These are phyloP conservation scores for Hygrocybe punicea DNA, from an alignment of 768 basidiomycete species.

Conservation along the genomic window DNA sequence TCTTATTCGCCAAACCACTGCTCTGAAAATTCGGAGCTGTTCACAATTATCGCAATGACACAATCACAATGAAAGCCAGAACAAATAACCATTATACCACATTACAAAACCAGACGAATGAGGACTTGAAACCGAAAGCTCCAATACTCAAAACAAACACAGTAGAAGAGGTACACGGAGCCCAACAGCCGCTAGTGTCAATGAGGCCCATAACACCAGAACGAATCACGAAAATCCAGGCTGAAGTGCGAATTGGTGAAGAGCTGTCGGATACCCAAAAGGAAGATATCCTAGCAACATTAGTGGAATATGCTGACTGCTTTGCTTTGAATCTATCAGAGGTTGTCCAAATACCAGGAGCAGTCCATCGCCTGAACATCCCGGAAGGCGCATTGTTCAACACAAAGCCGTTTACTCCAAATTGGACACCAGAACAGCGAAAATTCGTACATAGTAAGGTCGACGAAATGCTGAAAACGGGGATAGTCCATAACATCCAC, in stretches of 20 bases:
- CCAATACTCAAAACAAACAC: not conserved
- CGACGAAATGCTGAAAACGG: conserved; percentile 34
- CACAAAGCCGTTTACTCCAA: conserved; percentile 31
- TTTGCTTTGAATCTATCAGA: conserved; percentile 42
- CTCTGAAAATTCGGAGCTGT: conserved; percentile 12
- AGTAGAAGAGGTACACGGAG: not conserved
- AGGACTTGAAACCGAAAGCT: no score
- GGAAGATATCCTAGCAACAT: conserved; percentile 15
- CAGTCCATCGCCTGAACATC: conserved; percentile 34
- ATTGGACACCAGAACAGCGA: conserved; percentile 31
- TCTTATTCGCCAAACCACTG: conserved; percentile 18
- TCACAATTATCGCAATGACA: not conserved
- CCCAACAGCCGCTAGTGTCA: conserved; percentile 11
- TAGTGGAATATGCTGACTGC: conserved; percentile 35
- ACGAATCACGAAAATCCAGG: conserved; percentile 18
- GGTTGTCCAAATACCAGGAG: conserved; percentile 31
- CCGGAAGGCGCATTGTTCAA: conserved; percentile 26
- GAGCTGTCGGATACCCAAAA: conserved; percentile 30
- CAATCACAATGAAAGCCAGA: not conserved
- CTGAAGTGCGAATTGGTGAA: conserved; percentile 22
- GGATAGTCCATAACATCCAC: conserved; percentile 29
- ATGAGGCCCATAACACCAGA: conserved; percentile 21
- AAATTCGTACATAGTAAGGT: conserved; percentile 30
- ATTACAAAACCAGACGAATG: no score
- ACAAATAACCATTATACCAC: no score